Percentiles rank a stretch among this genome's conserved stretches.
These are phyloP conservation scores for Spergularia marina DNA, from an alignment of 148 eudicot species.

Conservation along the genomic window DNA sequence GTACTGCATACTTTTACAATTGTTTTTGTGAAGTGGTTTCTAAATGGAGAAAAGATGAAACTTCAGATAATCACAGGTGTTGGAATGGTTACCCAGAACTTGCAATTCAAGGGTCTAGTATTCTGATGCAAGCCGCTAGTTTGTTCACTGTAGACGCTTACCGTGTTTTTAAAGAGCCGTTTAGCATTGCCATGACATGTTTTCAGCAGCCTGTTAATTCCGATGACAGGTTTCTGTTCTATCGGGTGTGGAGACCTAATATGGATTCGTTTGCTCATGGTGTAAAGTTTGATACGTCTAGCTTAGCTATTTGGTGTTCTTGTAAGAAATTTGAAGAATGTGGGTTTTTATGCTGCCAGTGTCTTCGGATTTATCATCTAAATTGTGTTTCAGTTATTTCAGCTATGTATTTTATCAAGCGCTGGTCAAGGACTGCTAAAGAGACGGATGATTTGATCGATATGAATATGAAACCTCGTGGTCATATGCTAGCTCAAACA, in stretches of 20 bases:
- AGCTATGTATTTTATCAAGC: neutral
- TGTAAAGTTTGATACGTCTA: neutral
- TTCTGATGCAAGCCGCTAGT: neutral
- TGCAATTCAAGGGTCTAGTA: no score
- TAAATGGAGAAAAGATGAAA: neutral
- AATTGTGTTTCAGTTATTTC: neutral
- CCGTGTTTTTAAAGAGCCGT: neutral
- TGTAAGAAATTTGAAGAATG: neutral
- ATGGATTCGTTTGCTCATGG: neutral
- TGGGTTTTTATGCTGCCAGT: neutral
- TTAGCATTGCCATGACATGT: neutral
- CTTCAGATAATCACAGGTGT: neutral
- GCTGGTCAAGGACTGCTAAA: neutral
- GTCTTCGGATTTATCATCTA: neutral
- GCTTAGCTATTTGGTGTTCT: neutral
- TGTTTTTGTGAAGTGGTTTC: neutral
- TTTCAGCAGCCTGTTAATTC: neutral
- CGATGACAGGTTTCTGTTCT: neutral
- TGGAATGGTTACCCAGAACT: neutral
- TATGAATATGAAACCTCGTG: neutral
- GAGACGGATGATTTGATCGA: neutral
- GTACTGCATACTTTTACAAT: neutral
- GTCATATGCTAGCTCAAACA: neutral
- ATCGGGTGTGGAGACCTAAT: neutral
- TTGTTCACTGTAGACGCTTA: neutral